Base-by-base conservation (phyloP, 1,139 yeast genomes). In the Sugiyamaella pinicola region DNA sequence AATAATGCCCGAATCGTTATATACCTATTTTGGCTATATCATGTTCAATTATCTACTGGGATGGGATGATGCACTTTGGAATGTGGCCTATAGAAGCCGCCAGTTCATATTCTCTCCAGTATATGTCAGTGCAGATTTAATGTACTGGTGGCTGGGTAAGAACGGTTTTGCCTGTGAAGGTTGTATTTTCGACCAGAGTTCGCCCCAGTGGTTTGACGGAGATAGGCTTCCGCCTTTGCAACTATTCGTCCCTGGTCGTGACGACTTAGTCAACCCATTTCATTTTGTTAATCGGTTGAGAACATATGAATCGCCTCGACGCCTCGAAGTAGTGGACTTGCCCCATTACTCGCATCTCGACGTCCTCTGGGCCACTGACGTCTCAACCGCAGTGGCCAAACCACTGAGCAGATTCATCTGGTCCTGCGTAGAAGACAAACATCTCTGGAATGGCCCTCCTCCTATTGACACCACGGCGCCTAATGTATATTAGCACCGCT, bases 81-180 rank as follows among this genome's bases (percentile, higher is more conserved):
- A 89, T 65, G 73, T 72, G 21, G 74, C 78, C 28, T 73, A 87
- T 29, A 76, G 91, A 65, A 80, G 81, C 57, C 74, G 90, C 47
- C 91, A 87, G 71, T 87, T 91, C 61, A 70, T 89, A 10, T 90
- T 87, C 68, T 86, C 95, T n/a, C 96, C 96, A 0, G 86, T 87
- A 4, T 86, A 81, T 66, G 86, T 89, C 9, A 85, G 95, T 24
- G 77, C 89, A 2, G 82, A 83, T 61, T 75, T 88, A 58, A 89
- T 93, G 96, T 77, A 80, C 50, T 93, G 97, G 96, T 93, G 98
- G 97, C 73, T 84, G 9, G 78, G 81, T 9, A 66, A 67, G 26
- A 70, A 69, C 13, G 84, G 83, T 0, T 78, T 80, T 64, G 79
- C 79, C 37, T 78, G 74, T 56, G 71, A 79, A 0, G 78, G 81